Percentiles rank a stretch among this genome's conserved stretches.
Evolutionary conservation across 2,329 filamentous ascomycete species (phyloP).

Genomic region (Cladobotryum mycophilum): DNA sequence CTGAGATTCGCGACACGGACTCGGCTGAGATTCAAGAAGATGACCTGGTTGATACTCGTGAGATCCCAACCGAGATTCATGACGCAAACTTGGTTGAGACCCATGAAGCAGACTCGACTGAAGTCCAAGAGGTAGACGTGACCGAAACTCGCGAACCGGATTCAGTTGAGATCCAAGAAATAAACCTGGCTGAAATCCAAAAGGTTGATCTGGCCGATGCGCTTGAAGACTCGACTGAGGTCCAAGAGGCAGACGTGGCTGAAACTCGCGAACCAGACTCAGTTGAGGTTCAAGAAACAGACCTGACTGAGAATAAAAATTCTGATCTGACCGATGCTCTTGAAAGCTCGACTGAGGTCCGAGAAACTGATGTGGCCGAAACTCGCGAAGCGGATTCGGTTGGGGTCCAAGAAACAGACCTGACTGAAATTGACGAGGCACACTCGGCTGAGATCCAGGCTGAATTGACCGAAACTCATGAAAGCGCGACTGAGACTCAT

Average conservation of each 20-base stretch:
- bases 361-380: neutral
- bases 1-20: no score
- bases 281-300: no score
- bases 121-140: no score
- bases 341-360: neutral
- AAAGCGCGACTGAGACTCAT: neutral
- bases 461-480: neutral
- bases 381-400: no score
- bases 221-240: neutral
- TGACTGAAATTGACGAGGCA: no score
- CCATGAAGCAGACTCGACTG: neutral
- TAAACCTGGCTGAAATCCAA: neutral
- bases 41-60: no score
- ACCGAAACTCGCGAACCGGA: neutral
- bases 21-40: no score
- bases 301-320: no score
- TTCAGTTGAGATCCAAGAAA: neutral
- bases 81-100: neutral
- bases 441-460: neutral
- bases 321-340: neutral
- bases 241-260: neutral
- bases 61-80: no score
- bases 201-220: neutral
- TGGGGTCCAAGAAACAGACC: no score
- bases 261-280: neutral